Evolutionary conservation across 805 yeast genomes (phyloP).

Genomic region (Candida sonorensis): DNA sequence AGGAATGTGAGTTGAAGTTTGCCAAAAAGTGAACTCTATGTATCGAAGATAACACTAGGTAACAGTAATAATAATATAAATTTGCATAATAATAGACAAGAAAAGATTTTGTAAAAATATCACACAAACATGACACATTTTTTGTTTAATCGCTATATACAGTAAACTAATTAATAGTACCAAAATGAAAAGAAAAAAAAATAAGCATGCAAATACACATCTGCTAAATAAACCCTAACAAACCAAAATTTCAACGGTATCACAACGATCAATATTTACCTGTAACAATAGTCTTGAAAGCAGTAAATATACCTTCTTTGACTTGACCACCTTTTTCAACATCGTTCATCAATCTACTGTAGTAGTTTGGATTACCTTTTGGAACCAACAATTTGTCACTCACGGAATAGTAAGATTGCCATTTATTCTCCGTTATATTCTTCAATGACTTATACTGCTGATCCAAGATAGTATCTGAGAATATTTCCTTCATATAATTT

Average conservation of each 20-base stretch:
- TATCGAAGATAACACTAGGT: no score
- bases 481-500: slow-evolving; percentile 41
- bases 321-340: slow-evolving; percentile 54
- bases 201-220: no score
- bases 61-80: no score
- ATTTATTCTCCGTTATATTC: slow-evolving; percentile 52
- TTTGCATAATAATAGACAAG: no score
- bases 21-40: slow-evolving; percentile 18
- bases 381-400: slow-evolving; percentile 67
- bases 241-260: background rate
- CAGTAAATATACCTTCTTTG: slow-evolving; percentile 58
- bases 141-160: no score
- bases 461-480: slow-evolving; percentile 38
- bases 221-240: no score
- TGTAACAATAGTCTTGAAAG: slow-evolving; percentile 66
- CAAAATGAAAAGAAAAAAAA: no score
- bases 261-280: slow-evolving; percentile 49
- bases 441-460: slow-evolving; percentile 55
- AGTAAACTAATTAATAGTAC: no score
- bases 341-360: slow-evolving; percentile 62
- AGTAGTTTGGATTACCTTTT: slow-evolving; percentile 80
- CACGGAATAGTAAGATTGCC: slow-evolving; percentile 54
- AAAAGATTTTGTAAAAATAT: no score
- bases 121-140: no score
- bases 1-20: slow-evolving; percentile 22